Evolutionary conservation across 2,329 filamentous ascomycete genomes (phyloP).

Genomic region (Aureobasidium sp.): DNA sequence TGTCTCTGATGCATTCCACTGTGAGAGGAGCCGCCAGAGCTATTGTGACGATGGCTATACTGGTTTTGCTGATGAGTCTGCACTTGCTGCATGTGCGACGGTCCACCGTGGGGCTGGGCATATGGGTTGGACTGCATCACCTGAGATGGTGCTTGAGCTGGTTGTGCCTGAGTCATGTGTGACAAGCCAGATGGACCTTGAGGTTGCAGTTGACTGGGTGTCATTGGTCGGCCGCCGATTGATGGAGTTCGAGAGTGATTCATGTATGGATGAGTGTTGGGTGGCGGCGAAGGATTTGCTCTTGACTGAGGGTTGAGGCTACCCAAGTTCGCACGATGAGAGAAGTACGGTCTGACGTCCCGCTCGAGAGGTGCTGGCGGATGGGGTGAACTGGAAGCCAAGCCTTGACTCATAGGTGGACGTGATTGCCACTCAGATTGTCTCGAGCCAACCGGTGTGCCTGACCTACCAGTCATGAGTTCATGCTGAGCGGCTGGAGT

Average conservation of each 20-base stretch:
- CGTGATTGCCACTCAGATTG: conserved; percentile 22
- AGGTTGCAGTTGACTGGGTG: conserved; percentile 16
- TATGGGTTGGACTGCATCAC: conserved; percentile 27
- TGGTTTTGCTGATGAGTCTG: conserved; percentile 24
- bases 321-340: conserved; percentile 26
- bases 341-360: conserved; percentile 26
- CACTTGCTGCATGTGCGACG: conserved; percentile 14
- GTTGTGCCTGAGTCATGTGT: conserved; percentile 4
- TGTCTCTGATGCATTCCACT: conserved; percentile 22
- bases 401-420: conserved; percentile 16
- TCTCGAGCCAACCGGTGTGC: conserved; percentile 20
- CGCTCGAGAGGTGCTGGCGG: conserved; percentile 23
- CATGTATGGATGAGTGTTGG: conserved; percentile 21
- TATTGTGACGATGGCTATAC: conserved; percentile 27
- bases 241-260: conserved; percentile 30
- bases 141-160: conserved; percentile 17
- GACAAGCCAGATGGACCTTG: conserved; percentile 1
- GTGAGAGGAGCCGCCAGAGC: conserved; percentile 21
- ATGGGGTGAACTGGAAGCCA: conserved; percentile 22
- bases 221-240: conserved; percentile 19
- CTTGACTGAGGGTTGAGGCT: conserved; percentile 24
- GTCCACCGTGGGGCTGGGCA: conserved; percentile 7
- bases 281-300: conserved; percentile 31
- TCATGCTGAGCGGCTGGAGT: conserved; percentile 14
- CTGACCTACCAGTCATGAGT: conserved; percentile 14